Evolutionary conservation across 257 asterid species (phyloP).

Genomic region (Scutellaria baicalensis): DNA sequence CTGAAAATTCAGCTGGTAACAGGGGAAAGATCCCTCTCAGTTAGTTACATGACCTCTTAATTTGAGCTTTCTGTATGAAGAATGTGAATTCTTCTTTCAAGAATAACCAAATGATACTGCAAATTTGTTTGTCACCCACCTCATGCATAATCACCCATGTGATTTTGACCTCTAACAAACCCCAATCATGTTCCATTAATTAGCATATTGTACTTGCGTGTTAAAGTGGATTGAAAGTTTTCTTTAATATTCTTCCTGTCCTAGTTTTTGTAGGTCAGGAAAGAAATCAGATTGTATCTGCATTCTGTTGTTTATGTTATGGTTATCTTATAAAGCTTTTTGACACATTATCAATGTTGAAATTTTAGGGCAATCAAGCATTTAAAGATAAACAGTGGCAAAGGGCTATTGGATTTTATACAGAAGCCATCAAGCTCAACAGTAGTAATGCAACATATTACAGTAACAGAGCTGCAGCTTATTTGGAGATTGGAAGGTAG

Average conservation of each 20-base stretch:
- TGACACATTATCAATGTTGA: background rate
- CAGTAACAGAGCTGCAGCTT: conserved; percentile 91
- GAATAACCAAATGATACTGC: background rate
- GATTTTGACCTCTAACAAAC: background rate
- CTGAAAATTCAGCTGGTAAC: background rate
- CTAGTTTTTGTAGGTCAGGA: background rate
- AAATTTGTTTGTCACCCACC: background rate
- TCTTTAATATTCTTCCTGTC: background rate
- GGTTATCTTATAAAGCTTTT: background rate
- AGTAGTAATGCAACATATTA: conserved; percentile 74
- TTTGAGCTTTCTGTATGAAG: background rate
- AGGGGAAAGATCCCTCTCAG: background rate
- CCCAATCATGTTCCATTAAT: background rate
- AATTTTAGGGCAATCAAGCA: conserved; percentile 82
- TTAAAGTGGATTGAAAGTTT: background rate
- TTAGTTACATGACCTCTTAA: background rate
- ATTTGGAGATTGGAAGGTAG: conserved; percentile 76
- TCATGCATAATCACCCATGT: background rate
- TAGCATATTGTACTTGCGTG: background rate
- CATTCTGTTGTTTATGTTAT: background rate
- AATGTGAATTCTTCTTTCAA: background rate
- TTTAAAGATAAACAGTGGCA: conserved; percentile 87
- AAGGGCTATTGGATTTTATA: conserved; percentile 76
- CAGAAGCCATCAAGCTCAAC: conserved; percentile 91
- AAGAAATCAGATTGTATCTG: conserved; percentile 1